These are phyloP conservation scores for Candida germanica DNA, from an alignment of 805 yeast genomes.

Conservation along the genomic window DNA sequence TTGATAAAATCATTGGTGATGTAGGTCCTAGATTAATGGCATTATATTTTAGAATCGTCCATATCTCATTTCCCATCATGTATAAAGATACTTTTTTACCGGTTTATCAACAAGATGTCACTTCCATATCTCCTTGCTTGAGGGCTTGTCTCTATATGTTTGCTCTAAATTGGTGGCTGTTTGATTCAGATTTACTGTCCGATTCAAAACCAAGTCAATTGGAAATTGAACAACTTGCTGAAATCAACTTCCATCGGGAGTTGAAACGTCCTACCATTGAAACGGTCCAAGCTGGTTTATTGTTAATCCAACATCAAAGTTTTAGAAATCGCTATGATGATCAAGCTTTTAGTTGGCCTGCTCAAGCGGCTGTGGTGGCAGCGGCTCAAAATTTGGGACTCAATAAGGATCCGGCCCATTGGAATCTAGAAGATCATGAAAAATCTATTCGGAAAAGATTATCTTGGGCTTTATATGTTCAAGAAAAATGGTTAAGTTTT, in stretches of 20 bases:
- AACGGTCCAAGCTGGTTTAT: conserved; percentile 84
- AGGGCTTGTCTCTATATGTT: conserved; percentile 85
- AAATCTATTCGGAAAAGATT: conserved; percentile 78
- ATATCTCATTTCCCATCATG: conserved; percentile 85
- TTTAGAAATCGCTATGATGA: conserved; percentile 19
- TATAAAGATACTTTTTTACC: conserved; percentile 88
- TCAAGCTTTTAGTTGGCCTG: conserved; percentile 49
- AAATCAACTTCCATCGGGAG: conserved; percentile 69
- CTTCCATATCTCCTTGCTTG: conserved; percentile 68
- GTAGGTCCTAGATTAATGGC: conserved; percentile 79
- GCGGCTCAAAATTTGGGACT: conserved; percentile 85
- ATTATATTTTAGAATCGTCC: conserved; percentile 78
- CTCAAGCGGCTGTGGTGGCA: conserved; percentile 81
- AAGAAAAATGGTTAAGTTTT: conserved; percentile 86
- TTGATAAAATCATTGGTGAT: conserved; percentile 81
- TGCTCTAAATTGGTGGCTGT: conserved; percentile 93
- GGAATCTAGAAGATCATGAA: conserved; percentile 95
- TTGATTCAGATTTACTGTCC: conserved; percentile 69
- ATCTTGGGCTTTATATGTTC: conserved; percentile 93
- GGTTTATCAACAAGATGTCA: conserved; percentile 80
- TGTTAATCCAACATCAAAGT: conserved; percentile 64
- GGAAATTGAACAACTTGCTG: conserved; percentile 38
- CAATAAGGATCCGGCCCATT: conserved; percentile 78
- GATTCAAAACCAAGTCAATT: conserved; percentile 74
- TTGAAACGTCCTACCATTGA: conserved; percentile 83